Base-by-base conservation (phyloP, 768 basidiomycete species). In the Suillus alpinus region DNA sequence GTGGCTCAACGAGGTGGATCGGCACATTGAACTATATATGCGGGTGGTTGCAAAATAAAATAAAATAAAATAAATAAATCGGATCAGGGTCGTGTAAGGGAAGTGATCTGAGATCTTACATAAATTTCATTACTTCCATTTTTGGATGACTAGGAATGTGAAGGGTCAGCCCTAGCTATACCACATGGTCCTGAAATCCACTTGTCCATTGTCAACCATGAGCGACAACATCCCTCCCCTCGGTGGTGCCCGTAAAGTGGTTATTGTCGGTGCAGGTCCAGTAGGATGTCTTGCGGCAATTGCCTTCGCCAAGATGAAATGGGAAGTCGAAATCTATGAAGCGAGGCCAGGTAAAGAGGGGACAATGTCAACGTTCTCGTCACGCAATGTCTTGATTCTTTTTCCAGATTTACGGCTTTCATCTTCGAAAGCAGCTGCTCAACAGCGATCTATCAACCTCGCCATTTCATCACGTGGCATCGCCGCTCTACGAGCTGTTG, bases 401-500 rank as follows among this genome's bases (percentile, higher is more conserved):
- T 62, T 44, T 63, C 39, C 64, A 94, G 92, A 94, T 78, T 79
- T 90, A 66, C 87, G 92, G 49, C 81, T 90, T 56, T 82, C 87
- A 34, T 83, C 86, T 34, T 88, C 89, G 53, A 88, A 84, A 72
- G 80, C 81, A 49, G 80, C 77, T 58, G 76, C 82, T 32, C 84
- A 86, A 69, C 90, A 92, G 70, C 86, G 96, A 60, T 97, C 95
- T 59, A 97, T 98, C 76, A 98, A 98, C 77, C 81, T 98, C 58
- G 95, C 95, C 31, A 93, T 98, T 61, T 98, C 95, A 20, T 87
- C 94, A 60, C 87, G 96, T 47, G 96, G 95, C 64, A 88, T 98
- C 59, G 86, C 89, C 68, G 96, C 95, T 47, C 79, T 98, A 50
- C 81, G 88, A 67, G 85, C 87, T 58, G 83, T 99, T 64, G 91